Percentiles rank a stretch among this genome's conserved stretches.
phyloP scores from a whole-genome alignment of 176 grass and related monocot species.

The Aegilops sharonensis region DNA sequence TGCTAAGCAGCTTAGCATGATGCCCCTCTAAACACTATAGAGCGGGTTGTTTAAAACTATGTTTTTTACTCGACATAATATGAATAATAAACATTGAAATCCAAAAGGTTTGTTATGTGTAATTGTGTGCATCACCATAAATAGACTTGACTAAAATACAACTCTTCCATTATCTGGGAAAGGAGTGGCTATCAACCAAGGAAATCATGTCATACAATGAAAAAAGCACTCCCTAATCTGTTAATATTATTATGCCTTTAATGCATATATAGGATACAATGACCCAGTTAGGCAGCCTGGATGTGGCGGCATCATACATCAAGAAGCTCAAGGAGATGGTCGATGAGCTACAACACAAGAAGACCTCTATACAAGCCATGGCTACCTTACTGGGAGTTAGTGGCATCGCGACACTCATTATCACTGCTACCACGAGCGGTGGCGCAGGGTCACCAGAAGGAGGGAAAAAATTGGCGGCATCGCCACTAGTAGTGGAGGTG shows the following conservation, averaged over 20 bases:
- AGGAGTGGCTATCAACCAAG: too few relatives aligned
- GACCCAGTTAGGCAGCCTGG: conserved; percentile 51
- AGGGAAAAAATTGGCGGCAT: not conserved
- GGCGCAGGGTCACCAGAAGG: not conserved
- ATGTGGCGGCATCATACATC: conserved; percentile 54
- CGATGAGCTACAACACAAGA: conserved; percentile 36
- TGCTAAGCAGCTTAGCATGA: too few relatives aligned
- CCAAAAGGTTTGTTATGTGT: not conserved
- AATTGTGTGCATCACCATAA: not conserved
- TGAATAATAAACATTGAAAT: not conserved
- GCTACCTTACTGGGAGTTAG: not conserved
- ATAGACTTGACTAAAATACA: not conserved
- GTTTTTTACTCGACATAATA: not conserved
- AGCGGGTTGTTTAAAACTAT: too few relatives aligned
- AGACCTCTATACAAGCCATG: not conserved
- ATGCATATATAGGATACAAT: conserved; percentile 18
- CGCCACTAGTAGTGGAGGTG: conserved; percentile 41
- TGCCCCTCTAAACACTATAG: too few relatives aligned
- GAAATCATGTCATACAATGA: too few relatives aligned
- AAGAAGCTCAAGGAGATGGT: conserved; percentile 51
- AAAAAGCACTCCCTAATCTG: not conserved
- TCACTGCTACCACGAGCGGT: not conserved
- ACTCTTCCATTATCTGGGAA: not conserved
- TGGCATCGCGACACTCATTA: not conserved
- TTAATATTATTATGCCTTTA: not conserved